These are phyloP conservation scores for Ephemerocybe angulata DNA, from an alignment of 768 basidiomycete species.

Conservation along the genomic window DNA sequence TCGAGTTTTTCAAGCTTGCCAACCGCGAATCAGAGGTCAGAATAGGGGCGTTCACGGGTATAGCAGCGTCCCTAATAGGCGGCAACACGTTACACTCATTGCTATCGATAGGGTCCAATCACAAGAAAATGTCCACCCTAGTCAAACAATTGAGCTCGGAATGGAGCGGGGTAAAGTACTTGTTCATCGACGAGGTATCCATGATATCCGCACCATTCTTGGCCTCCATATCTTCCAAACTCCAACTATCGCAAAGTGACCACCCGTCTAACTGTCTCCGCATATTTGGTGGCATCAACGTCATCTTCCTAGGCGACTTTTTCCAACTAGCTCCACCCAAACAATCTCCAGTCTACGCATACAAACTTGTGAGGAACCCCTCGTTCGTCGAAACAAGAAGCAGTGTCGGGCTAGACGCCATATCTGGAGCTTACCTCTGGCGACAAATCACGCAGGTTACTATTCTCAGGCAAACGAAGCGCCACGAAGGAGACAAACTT, in stretches of 20 bases:
- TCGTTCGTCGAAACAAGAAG: constrained; percentile 2
- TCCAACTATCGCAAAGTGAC: constrained; percentile 18
- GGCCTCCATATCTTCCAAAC: constrained; percentile 14
- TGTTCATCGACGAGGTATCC: constrained; percentile 19
- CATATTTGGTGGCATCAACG: constrained; percentile 28
- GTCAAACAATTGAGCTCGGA: neutral
- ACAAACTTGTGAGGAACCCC: constrained; percentile 4
- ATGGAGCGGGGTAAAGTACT: constrained; percentile 18
- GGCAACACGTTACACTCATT: constrained; percentile 28
- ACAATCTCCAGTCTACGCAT: constrained; percentile 16
- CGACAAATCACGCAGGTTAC: constrained; percentile 9
- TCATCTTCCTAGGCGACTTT: constrained; percentile 26
- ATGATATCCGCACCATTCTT: constrained; percentile 18
- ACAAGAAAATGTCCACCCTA: neutral
- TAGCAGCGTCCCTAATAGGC: constrained; percentile 22
- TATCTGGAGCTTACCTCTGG: constrained; percentile 14
- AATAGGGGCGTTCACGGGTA: constrained; percentile 25
- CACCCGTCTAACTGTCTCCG: neutral
- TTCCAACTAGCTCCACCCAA: constrained; percentile 10
- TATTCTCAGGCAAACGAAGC: constrained; percentile 10
- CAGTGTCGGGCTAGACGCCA: neutral
- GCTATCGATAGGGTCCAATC: constrained; percentile 11
- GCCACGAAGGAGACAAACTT: constrained; percentile 8
- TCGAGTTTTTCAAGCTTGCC: constrained; percentile 12
- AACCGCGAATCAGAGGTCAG: constrained; percentile 9